phyloP scores from a whole-genome alignment of 1,284 basidiomycete genomes.

The Malassezia equina region DNA sequence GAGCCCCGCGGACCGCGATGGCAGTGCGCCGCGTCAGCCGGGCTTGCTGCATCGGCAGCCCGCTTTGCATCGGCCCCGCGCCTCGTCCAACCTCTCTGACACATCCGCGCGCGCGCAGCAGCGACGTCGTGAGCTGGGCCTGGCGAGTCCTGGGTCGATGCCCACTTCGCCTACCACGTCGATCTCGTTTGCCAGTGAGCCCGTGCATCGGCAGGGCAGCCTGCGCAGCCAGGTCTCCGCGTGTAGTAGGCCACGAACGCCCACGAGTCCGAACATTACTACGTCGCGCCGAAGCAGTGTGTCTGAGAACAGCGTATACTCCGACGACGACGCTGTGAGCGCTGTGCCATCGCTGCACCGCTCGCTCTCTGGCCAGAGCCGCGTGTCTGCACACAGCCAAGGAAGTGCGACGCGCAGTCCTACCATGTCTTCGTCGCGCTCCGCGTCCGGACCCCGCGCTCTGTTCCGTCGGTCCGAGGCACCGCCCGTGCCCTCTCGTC shows the following conservation, averaged over 20 bases:
- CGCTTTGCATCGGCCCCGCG: conserved; percentile 8
- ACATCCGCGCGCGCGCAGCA: not conserved
- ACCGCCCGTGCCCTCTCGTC: not conserved
- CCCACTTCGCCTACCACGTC: not conserved
- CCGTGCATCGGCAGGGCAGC: not conserved
- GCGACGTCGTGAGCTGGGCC: not conserved
- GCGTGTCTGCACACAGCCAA: not conserved
- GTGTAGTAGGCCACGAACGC: not conserved
- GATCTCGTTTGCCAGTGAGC: not conserved
- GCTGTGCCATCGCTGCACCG: not conserved
- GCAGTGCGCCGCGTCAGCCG: not conserved
- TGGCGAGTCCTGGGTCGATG: not conserved
- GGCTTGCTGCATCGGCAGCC: conserved; percentile 1
- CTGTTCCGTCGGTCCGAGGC: not conserved
- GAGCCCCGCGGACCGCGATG: not conserved
- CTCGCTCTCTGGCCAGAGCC: not conserved
- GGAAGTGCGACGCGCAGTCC: not conserved
- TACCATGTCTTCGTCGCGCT: not conserved
- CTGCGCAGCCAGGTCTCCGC: not conserved
- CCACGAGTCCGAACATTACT: not conserved
- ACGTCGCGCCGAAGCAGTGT: too few species aligned
- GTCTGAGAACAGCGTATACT: not conserved
- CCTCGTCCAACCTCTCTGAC: conserved; percentile 6
- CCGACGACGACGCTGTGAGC: not conserved
- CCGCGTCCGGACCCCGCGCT: not conserved